Conservation (phyloP, 345 rosid genomes). For the Pugionium dolabratum region DNA sequence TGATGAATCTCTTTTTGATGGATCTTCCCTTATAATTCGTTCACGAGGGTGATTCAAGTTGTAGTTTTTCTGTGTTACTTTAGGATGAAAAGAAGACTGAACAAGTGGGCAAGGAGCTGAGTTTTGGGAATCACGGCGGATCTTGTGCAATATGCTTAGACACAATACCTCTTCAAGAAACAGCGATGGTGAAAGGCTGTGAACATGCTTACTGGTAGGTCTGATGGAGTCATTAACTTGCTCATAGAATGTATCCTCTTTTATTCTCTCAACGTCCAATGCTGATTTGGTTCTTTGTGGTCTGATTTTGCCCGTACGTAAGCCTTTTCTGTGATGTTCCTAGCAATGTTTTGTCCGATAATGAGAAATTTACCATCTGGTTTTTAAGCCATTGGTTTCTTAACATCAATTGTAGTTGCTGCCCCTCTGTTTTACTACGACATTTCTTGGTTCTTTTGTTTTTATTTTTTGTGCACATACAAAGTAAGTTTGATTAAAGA, state of each 20-base stretch:
- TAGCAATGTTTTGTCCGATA: not conserved
- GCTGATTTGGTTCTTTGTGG: not conserved
- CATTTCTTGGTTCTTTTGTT: not conserved
- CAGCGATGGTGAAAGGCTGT: constrained; percentile 91
- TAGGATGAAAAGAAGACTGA: constrained; percentile 50
- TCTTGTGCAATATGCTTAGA: constrained; percentile 87
- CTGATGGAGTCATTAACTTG: not conserved
- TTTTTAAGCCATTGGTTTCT: not conserved
- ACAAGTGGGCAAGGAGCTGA: constrained; percentile 36
- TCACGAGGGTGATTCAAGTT: constrained; percentile 5
- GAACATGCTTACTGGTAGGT: constrained; percentile 97
- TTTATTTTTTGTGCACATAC: not conserved
- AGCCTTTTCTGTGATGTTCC: not conserved
- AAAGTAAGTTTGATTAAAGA: constrained; percentile 1
- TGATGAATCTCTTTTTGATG: no score
- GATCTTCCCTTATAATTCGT: not conserved
- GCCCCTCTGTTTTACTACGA: no score
- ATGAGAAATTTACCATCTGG: not conserved
- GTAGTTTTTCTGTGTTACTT: constrained; percentile 10
- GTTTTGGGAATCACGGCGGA: constrained; percentile 67
- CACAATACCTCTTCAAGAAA: constrained; percentile 77
- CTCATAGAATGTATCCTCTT: no score
- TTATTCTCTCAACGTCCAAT: no score
- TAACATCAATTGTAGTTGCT: not conserved
- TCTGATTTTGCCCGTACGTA: not conserved